These are phyloP conservation scores for Fusarium sp. DNA, from an alignment of 2,329 filamentous ascomycete genomes.

Conservation along the genomic window DNA sequence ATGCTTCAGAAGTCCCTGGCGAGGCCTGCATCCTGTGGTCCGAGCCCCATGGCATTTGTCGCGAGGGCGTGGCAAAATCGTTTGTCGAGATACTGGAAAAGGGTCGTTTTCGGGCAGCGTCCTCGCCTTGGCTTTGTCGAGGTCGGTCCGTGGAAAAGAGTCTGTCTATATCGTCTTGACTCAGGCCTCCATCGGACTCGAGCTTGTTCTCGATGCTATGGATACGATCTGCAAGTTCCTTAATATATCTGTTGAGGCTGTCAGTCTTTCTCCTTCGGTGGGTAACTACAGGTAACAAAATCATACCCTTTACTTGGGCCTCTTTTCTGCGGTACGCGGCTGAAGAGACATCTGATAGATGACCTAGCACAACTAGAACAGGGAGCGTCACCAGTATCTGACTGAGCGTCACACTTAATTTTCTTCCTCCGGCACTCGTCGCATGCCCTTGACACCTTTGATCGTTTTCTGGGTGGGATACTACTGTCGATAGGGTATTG, in stretches of 20 bases:
- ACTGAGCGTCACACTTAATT: slow-evolving; percentile 86
- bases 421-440: slow-evolving; percentile 92
- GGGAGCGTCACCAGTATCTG: slow-evolving; percentile 77
- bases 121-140: slow-evolving; percentile 49
- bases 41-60: slow-evolving; percentile 60
- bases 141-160: slow-evolving; percentile 52
- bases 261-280: slow-evolving; percentile 9
- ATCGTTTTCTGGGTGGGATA: slow-evolving; percentile 78
- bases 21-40: slow-evolving; percentile 60
- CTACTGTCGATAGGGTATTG: slow-evolving; percentile 64
- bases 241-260: slow-evolving; percentile 77
- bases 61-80: slow-evolving; percentile 55
- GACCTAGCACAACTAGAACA: slow-evolving; percentile 86
- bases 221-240: slow-evolving; percentile 87
- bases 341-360: slow-evolving; percentile 84
- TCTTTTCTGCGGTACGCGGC: slow-evolving; percentile 86
- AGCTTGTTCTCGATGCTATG: slow-evolving; percentile 85
- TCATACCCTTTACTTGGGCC: slow-evolving; percentile 87
- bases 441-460: slow-evolving; percentile 88
- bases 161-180: slow-evolving; percentile 60
- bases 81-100: slow-evolving; percentile 61
- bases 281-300: neutral
- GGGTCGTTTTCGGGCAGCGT: slow-evolving; percentile 57
- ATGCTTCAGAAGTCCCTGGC: slow-evolving; percentile 51
- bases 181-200: slow-evolving; percentile 60